Evolutionary conservation across 495 filamentous ascomycete species (phyloP).

Genomic region (Saxophila tyrrhenica): DNA sequence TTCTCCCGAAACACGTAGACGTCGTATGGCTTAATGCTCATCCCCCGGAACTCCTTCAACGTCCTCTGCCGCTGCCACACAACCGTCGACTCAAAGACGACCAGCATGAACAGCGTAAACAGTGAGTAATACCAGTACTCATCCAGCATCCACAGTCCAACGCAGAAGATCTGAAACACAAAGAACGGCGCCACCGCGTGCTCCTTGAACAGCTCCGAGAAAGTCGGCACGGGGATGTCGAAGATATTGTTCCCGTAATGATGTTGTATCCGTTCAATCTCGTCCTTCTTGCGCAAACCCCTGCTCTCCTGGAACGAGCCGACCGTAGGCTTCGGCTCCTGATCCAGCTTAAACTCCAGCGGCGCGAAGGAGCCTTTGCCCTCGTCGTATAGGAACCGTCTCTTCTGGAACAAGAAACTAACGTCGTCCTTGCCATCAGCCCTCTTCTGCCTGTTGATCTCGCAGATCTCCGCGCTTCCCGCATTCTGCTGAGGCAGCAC

Average conservation of each 20-base stretch:
- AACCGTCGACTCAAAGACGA: constrained; percentile 94
- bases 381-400: constrained; percentile 77
- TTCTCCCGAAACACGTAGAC: constrained; percentile 77
- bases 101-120: constrained; percentile 96
- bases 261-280: constrained; percentile 67
- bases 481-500: constrained; percentile 85
- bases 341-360: constrained; percentile 73
- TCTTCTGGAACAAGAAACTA: constrained; percentile 97
- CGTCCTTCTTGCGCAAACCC: constrained; percentile 57
- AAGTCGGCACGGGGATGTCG: constrained; percentile 93
- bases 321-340: constrained; percentile 66
- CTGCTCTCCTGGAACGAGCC: constrained; percentile 63
- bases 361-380: constrained; percentile 62
- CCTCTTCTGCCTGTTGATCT: constrained; percentile 55
- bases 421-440: constrained; percentile 61
- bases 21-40: constrained; percentile 98
- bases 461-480: constrained; percentile 78
- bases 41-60: constrained; percentile 92
- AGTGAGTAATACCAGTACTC: constrained; percentile 99
- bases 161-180: constrained; percentile 98
- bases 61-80: constrained; percentile 98
- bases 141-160: constrained; percentile 96
- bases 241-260: constrained; percentile 97
- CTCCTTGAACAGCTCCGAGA: constrained; percentile 92
- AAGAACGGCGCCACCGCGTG: constrained; percentile 99